Evolutionary conservation across 805 yeast species (phyloP), one percentile per base, ranked within the genome.

Genomic region (Candida andamanensis): DNA sequence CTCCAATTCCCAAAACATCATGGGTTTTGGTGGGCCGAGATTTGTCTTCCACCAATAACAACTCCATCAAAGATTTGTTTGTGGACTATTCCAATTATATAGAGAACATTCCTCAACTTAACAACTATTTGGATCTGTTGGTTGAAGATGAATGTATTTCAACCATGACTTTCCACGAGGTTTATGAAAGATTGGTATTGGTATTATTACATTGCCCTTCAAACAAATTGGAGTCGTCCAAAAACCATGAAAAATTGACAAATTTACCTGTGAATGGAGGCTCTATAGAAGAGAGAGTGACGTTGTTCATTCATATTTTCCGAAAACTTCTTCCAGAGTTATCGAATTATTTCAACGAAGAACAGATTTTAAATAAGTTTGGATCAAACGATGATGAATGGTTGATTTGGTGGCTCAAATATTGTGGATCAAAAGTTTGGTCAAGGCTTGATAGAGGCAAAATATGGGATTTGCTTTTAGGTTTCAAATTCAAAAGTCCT

Each of bases 351-450:
- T 74, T 89, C 40, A 78, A 77, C 23, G 95, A 85, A 47, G 97
- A 89, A 46, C 87, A 82, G 37, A 72, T 83, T 16, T 56, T 83
- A 28, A 76, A 76, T 42, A 70, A 75, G 24, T 67, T 65, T 35
- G 70, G 72, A 3, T 47, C 54, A 45, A 67, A 75, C 38, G 86
- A 82, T 41, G 92, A 85, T 45, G 87, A 80, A 50, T 89, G 97
- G 97, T 64, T 87, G 16, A 70, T 85, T 24, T 89, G 95, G 95
- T 89, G 97, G 97, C 65, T 89, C 41, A 85, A 86, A 51, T 89
- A 84, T 70, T 75, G 85, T 49, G 96, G 96, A 14, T 75, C 92
- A 10, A 84, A 84, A 56, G 86, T 81, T 5, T 77, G 94, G 74
- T 80, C 87, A 26, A 72, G 82, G 40, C 69, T 68, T 37, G 95